These are phyloP conservation scores for Penicillium cosmopolitanum DNA, from an alignment of 495 filamentous ascomycete genomes.

Conservation along the genomic window DNA sequence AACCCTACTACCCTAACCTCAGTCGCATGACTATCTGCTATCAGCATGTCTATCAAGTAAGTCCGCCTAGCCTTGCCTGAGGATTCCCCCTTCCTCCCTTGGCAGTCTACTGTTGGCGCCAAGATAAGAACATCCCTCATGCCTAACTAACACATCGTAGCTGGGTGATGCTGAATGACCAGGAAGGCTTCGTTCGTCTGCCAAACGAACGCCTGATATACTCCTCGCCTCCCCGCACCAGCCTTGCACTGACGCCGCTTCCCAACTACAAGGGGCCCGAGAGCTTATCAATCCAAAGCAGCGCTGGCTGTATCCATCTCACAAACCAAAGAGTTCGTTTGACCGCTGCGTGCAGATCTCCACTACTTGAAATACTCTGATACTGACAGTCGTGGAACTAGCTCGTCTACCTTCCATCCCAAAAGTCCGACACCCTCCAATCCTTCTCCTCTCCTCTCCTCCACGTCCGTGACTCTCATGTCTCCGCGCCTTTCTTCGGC, in stretches of 20 bases:
- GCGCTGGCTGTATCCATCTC: slow-evolving; percentile 70
- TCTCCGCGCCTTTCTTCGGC: slow-evolving; percentile 92
- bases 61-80: slow-evolving; percentile 24
- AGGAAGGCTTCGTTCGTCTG: slow-evolving; percentile 67
- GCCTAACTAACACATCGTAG: slow-evolving; percentile 33
- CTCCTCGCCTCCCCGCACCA: slow-evolving; percentile 72
- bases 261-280: slow-evolving; percentile 60
- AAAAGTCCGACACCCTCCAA: slow-evolving; percentile 67
- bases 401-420: slow-evolving; percentile 87
- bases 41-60: slow-evolving; percentile 72
- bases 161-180: slow-evolving; percentile 79
- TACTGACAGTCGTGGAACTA: slow-evolving; percentile 34
- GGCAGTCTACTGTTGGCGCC: too few relatives aligned
- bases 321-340: slow-evolving; percentile 83
- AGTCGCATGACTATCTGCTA: slow-evolving; percentile 15
- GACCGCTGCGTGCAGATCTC: neutral
- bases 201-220: slow-evolving; percentile 71
- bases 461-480: slow-evolving; percentile 84
- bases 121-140: slow-evolving; percentile 11
- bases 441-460: slow-evolving; percentile 90
- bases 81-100: too few relatives aligned
- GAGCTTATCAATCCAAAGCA: slow-evolving; percentile 59
- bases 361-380: neutral
- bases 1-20: neutral
- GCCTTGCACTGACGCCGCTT: slow-evolving; percentile 63